Evolutionary conservation across 495 filamentous ascomycete genomes (phyloP).

Genomic region (Penicillium canescens): DNA sequence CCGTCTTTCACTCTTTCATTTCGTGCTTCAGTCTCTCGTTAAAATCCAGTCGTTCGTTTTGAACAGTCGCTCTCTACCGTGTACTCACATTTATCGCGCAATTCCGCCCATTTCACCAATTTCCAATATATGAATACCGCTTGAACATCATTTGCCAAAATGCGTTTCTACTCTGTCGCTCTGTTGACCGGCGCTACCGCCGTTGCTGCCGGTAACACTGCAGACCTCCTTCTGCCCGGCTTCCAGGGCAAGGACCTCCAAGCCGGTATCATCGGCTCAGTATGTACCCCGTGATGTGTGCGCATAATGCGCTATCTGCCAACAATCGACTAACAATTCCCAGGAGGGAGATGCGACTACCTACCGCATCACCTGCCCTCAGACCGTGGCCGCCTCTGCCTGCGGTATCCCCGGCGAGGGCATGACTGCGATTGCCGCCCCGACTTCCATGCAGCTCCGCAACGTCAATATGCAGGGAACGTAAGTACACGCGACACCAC

Average conservation of each 20-base stretch:
- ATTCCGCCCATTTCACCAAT: conserved; percentile 23
- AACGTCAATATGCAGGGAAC: conserved; percentile 18
- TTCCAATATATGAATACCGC: conserved; percentile 10
- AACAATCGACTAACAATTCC: conserved; percentile 1
- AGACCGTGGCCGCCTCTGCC: conserved; percentile 12
- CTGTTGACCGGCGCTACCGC: conserved; percentile 29
- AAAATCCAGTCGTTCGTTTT: conserved; percentile 35
- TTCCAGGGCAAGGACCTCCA: conserved; percentile 24
- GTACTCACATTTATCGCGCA: conserved; percentile 17
- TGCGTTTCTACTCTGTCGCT: conserved; percentile 31
- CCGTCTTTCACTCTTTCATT: conserved; percentile 13
- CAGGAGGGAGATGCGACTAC: conserved; percentile 29
- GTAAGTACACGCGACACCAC: conserved; percentile 10
- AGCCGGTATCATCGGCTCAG: conserved; percentile 25
- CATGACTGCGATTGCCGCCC: conserved; percentile 27
- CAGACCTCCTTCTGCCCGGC: conserved; percentile 31
- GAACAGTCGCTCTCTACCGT: conserved; percentile 20
- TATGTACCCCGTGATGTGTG: conserved; percentile 13
- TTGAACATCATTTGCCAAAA: conserved; percentile 15
- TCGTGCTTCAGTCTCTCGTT: conserved; percentile 21
- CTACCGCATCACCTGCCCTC: conserved; percentile 29
- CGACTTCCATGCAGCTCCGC: conserved; percentile 20
- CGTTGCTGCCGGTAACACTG: conserved; percentile 30
- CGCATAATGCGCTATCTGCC: not conserved
- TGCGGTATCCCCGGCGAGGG: conserved; percentile 27